Evolutionary conservation across 208 protist genomes (phyloP).

Genomic region (Crithidia thermophila): DNA sequence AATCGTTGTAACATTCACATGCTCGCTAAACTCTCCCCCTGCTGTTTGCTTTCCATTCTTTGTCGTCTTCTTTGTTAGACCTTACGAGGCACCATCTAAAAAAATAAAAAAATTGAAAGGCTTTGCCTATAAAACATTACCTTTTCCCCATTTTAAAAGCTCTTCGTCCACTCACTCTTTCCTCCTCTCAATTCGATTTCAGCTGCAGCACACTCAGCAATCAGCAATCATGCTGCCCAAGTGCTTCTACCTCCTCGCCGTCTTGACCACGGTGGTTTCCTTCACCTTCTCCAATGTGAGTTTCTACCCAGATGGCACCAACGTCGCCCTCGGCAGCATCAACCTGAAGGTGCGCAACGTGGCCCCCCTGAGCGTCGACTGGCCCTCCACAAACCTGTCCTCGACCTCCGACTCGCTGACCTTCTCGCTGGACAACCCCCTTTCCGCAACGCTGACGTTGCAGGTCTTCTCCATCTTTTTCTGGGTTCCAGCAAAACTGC

Average conservation of each 20-base stretch:
- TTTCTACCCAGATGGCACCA: slow-evolving; percentile 2
- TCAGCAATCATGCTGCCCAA: slow-evolving; percentile 1
- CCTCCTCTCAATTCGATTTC: not conserved
- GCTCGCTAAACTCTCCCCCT: no score
- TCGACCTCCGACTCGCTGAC: slow-evolving; percentile 3
- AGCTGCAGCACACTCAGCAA: no score
- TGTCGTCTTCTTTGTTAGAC: no score
- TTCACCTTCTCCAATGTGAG: slow-evolving; percentile 13
- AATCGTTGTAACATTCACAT: no score
- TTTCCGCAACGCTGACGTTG: not conserved
- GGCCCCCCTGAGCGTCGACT: slow-evolving; percentile 11
- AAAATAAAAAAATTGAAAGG: no score
- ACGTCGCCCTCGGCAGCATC: not conserved
- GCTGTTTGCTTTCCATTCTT: no score
- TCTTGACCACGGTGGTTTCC: slow-evolving; percentile 6
- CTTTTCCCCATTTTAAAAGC: not conserved
- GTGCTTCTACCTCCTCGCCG: slow-evolving; percentile 13
- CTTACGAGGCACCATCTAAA: no score
- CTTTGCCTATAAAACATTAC: not conserved
- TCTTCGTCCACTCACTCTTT: not conserved
- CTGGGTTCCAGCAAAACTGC: slow-evolving; percentile 5
- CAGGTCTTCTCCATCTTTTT: slow-evolving; percentile 18
- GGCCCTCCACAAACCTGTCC: slow-evolving; percentile 2
- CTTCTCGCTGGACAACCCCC: slow-evolving; percentile 5
- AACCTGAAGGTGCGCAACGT: slow-evolving; percentile 9